Evolutionary conservation across 176 grass and related monocot genomes (phyloP), one percentile per base, ranked within the genome.

Genomic region (Pontederia paniculata): DNA sequence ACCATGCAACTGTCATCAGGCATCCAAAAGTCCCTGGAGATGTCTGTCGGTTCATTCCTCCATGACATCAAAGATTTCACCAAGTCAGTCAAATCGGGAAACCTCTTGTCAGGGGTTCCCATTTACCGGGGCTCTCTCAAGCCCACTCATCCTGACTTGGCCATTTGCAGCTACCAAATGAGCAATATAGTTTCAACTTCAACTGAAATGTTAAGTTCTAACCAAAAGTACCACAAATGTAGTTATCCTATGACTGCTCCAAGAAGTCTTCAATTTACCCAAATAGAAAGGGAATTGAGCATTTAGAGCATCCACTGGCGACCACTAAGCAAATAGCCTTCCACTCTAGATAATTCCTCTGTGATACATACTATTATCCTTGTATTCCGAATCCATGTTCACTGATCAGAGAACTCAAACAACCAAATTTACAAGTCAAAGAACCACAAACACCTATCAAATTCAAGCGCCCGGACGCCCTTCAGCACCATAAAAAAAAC

Each of bases 21-120:
- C 93, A 98, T 98, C 93, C 93, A 98, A 58, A 98, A 98, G 22
- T 87, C 93, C 52, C 86, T 58, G 0, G 83, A 83, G 12, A 88
- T 9, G 56, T 78, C 79, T 56, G 77, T 74, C 21, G 80, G 74
- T 59, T 89, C 81, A 37, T 78, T 73, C 61, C 68, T 80, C 49
- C 78, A 74, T 65, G 85, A 75, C 64, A 95, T 89, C 93, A 77
- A 90, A 42, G 83, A 98, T 66, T 84, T 91, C 58, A 91, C 71
- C 28, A 79, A 50, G 15, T 71, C 74, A 12, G 91, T 65, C 17
- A 98, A 41, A 73, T 91, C 86, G 31, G 82, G 77, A 16, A 98
- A 77, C 53, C 71, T 79, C 68, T 64, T 73, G 23, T 81, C 93
- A 23, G 80, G 46, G 12, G 82, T 80, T 76, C 77, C 93, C 93